Evolutionary conservation across 2,329 filamentous ascomycete genomes (phyloP), one percentile per base, ranked within the genome.

Genomic region (Fonsecaea pedrosoi): DNA sequence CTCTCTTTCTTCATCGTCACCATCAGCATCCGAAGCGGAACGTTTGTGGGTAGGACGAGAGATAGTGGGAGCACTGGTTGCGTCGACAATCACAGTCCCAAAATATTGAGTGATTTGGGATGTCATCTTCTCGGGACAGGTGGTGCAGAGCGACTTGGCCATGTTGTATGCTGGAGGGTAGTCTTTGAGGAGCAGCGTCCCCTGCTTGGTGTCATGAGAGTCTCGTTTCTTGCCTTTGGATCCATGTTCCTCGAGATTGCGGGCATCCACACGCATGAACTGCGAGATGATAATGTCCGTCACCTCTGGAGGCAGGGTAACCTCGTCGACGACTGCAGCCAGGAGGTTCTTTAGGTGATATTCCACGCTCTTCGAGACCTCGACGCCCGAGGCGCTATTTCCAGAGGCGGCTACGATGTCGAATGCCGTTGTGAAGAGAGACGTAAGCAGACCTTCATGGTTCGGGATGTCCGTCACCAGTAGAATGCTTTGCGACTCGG

Each of bases 61-160:
- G 59, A 60, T 13, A 13, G 5, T 7, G 5, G 64, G 53, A 7
- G 68, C 62, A 15, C 65, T 60, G 42, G 89, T 93, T 3, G 93
- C 91, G 75, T 97, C 93, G 69, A 98, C 89, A 65, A 99, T 96
- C 60, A 98, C 93, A 64, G 96, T 93, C 78, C 93, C 96, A 77
- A 99, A 99, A 78, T 98, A 99, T 75, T 96, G 93, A 72, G 92
- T 94, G 64, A 98, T 90, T 72, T 96, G 92, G 69, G 93, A 90
- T 0, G 92, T 90, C 94, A 99, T 97, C 79, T 96, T 96, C 73
- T 97, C 94, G 0, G 92, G 88, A 72, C 90, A 96, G 18, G 87
- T 87, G 74, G 93, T 95, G 82, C 95, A 99, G 54, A 99, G 89
- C 2, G 91, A 92, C 79, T 96, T 96, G 25, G 95, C 94, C 91